phyloP scores from a whole-genome alignment of 495 filamentous ascomycete genomes.

The Penicillium fimorum region DNA sequence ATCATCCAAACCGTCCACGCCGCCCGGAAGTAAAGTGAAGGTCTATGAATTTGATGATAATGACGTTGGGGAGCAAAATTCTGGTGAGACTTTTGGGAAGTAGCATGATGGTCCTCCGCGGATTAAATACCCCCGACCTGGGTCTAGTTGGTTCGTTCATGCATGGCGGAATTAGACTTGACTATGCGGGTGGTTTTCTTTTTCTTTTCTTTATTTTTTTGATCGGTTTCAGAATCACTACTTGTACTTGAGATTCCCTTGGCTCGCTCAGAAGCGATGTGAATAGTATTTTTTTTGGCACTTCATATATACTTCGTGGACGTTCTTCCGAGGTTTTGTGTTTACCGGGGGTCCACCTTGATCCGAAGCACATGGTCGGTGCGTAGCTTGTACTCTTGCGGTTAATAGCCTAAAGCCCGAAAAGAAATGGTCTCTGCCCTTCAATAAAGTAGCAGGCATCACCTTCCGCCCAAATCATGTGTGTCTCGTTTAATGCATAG shows the following conservation, averaged over 20 bases:
- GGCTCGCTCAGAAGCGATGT: constrained; percentile 19
- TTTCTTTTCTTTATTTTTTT: constrained; percentile 6
- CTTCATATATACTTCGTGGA: not conserved
- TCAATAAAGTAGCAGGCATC: no score
- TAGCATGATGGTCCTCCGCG: not conserved
- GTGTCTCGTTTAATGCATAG: no score
- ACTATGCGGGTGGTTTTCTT: constrained; percentile 9
- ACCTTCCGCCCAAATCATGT: no score
- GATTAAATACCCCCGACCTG: not conserved
- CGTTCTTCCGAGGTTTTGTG: not conserved
- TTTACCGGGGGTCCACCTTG: not conserved
- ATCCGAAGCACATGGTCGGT: no score
- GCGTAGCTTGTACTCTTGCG: no score
- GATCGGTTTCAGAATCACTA: constrained; percentile 7
- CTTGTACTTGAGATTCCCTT: constrained; percentile 33
- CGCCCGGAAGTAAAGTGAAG: constrained; percentile 46
- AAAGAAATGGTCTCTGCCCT: not conserved
- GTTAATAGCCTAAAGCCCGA: not conserved
- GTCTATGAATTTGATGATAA: constrained; percentile 25
- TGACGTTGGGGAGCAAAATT: constrained; percentile 25
- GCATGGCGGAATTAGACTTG: not conserved
- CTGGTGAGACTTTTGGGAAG: constrained; percentile 7
- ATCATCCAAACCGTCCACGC: constrained; percentile 80
- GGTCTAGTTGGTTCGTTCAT: constrained; percentile 1
- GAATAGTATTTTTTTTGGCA: constrained; percentile 20